Base-by-base conservation (phyloP, 2,329 filamentous ascomycete species). In the Tolypocladium amazonense region DNA sequence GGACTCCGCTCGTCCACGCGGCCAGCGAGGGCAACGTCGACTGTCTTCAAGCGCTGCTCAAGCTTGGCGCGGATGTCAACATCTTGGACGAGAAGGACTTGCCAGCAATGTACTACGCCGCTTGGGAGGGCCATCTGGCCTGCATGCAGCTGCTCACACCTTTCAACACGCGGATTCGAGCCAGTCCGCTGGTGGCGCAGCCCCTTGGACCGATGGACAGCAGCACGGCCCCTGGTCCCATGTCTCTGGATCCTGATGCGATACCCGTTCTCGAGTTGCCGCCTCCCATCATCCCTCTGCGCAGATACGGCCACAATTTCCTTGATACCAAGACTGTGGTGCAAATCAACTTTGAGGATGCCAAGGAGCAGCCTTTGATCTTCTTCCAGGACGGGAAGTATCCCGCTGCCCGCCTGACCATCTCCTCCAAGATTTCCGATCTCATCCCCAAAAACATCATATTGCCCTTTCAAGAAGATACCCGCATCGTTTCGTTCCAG, bases 361-460 rank as follows among this genome's bases (percentile, higher is more conserved):
- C 84, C 33, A 86, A 87, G 62, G 84, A 94, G 56, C 82, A 82
- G 60, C 89, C 94, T 0, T 87, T 99, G 57, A 77, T 89, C n/a
- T 99, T 99, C 75, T 97, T 97, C 76, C 93, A 97, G 70, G 90
- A 96, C 67, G 92, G 90, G 70, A 96, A 97, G 72, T 96, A 99
- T 68, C 94, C 94, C 23, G 94, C 94, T 25, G 91, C 94, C 58
- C 88, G 94, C 57, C 82, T 99, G 59, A 97, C 94, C 0, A 96
- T 99, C 62, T 97, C 94, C 0, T 97, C 93, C 53, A 97, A 99
- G 73, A 85, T 91, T 18, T 96, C 93, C 4, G 94, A 97, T 72
- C 82, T 99, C 53, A 97, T 99, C 63, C 94, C 94, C 25, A 91
- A 96, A 71, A 99, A 97, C 69, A 88, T 99, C 61, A 88, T 97